Base-by-base conservation (phyloP, 1,139 yeast species). In the Taphrina sp. region DNA sequence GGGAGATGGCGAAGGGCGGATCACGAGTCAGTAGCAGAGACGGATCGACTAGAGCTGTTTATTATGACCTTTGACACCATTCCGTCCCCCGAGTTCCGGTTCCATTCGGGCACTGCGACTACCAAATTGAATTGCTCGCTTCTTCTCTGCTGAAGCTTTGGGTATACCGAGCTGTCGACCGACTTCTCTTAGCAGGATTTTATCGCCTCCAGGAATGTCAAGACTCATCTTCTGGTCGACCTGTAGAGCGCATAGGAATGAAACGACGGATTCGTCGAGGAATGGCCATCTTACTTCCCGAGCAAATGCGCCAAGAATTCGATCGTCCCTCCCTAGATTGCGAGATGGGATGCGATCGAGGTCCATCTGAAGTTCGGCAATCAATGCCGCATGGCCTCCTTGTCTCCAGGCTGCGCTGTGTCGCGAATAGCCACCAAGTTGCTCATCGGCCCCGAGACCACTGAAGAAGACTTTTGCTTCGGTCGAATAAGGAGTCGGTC, bases 381-480 rank as follows among this genome's bases (percentile, higher is more conserved):
- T 70, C 16, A 83, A 67, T 24, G 71, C 72, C 0, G 62, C 66
- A 17, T 67, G 65, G 2, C 75, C 69, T 2, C 60, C 58, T 0
- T 42, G 58, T 1, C 64, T 58, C 29, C 61, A 63, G 44, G 61
- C 61, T 31, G 80, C 71, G 56, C 80, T 82, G 65, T 86, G 95
- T 35, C 95, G 70, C 1, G 88, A 85, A 67, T 92, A 92, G 0
- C 99, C 99, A 0, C 95, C 99, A 72, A 85, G 89, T 26, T 81
- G 72, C 69, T 92, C 98, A 70, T 92, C 99, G 0, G 98, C 98
- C 0, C 99, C 99, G n/a, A 92, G 74, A 0, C 99, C 98, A 58
- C 95, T 86, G 39, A 94, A 74, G 8, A 90, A 70, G 0, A 90
- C 95, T 61, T 81, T 80, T 8, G 88, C 79, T 5, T 69, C 67